These are phyloP conservation scores for Agaricus sinodeliciosus DNA, from an alignment of 768 basidiomycete species.

Conservation along the genomic window DNA sequence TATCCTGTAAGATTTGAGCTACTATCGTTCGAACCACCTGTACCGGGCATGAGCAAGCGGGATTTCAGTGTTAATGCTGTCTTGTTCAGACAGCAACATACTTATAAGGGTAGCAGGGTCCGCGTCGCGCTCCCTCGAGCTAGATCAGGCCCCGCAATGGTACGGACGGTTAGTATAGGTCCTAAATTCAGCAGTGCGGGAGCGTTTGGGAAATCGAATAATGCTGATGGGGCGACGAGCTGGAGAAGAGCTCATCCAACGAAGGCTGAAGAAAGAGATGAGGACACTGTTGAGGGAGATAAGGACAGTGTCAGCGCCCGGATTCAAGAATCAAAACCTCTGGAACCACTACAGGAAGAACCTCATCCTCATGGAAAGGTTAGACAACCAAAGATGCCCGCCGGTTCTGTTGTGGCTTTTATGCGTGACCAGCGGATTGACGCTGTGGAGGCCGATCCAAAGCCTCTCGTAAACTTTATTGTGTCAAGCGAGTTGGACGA, in stretches of 20 bases:
- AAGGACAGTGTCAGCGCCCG: neutral
- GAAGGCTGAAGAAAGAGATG: conserved; percentile 16
- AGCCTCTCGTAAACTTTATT: conserved; percentile 61
- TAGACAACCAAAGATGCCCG: conserved; percentile 63
- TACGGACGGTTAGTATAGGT: conserved; percentile 20
- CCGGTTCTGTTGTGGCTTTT: conserved; percentile 66
- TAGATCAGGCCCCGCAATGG: conserved; percentile 23
- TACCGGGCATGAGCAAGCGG: conserved; percentile 53
- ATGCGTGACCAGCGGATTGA: conserved; percentile 60
- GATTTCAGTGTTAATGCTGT: conserved; percentile 62
- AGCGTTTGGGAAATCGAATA: conserved; percentile 36
- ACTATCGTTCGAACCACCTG: conserved; percentile 65
- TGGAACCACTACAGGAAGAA: neutral
- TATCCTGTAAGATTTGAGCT: conserved; percentile 52
- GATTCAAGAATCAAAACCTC: neutral
- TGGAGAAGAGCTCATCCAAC: conserved; percentile 27
- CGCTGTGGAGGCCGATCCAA: conserved; percentile 37
- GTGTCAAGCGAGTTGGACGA: conserved; percentile 74
- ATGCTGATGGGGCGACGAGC: conserved; percentile 32
- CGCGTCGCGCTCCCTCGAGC: conserved; percentile 35
- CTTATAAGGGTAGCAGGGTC: conserved; percentile 32
- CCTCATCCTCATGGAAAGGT: neutral
- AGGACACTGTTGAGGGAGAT: conserved; percentile 3
- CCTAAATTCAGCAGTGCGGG: conserved; percentile 23
- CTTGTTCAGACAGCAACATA: conserved; percentile 44